A percentile compares a stretch with the other conserved stretches of the same genome.
phyloP scores from a whole-genome alignment of 345 rosid genomes.

The Gossypium turneri region DNA sequence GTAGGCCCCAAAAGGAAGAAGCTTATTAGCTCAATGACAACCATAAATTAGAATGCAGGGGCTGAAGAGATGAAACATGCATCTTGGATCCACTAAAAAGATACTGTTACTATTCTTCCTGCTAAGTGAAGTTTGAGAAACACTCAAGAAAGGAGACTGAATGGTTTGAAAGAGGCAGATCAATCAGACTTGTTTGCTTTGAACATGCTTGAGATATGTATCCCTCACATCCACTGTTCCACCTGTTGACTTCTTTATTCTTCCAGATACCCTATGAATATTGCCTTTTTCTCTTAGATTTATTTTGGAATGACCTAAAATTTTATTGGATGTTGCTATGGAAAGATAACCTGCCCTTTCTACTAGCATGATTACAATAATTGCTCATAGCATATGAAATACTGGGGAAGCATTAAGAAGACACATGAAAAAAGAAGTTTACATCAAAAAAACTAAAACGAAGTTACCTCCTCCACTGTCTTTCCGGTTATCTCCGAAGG shows the following conservation, averaged over 20 bases:
- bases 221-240: background rate
- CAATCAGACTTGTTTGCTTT: background rate
- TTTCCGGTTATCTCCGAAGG: constrained; percentile 91
- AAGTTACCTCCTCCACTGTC: constrained; percentile 87
- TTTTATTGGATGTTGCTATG: background rate
- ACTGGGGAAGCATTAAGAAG: background rate
- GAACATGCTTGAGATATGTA: background rate
- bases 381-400: background rate
- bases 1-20: constrained; percentile 15
- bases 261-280: background rate
- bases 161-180: background rate
- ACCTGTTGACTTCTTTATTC: background rate
- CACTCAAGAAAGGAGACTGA: background rate
- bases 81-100: background rate
- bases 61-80: background rate
- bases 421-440: background rate
- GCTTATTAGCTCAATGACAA: constrained; percentile 1
- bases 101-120: background rate
- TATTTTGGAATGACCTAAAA: background rate
- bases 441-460: background rate
- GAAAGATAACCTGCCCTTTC: background rate
- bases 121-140: constrained; percentile 4
- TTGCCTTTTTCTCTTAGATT: background rate
- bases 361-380: background rate
- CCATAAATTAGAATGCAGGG: background rate